Base-by-base conservation (phyloP, 345 rosid genomes). In the Corchorus olitorius region DNA sequence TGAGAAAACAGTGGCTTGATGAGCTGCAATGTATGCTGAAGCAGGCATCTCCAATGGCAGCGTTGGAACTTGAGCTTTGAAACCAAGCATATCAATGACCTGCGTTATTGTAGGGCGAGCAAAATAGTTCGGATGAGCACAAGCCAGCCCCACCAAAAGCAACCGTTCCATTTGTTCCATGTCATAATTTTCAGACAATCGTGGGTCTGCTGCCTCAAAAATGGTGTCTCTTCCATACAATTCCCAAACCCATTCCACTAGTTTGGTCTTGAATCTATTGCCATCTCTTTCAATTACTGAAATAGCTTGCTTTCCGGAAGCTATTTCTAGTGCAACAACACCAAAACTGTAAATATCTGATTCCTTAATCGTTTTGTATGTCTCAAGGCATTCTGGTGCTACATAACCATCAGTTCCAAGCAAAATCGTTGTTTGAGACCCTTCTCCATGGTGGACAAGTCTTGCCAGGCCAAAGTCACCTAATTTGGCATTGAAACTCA, bases 401-500 rank as follows among this genome's bases (percentile, higher is more conserved):
- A 90, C 6, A 74, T 90, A 88, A 2, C 87, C 87, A 0, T 83
- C 72, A 0, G 90, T 90, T 3, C 85, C 89, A 0, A 90, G 90
- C 49, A 86, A 7, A 20, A 84, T 84, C 0, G 92, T 88, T 0
- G 90, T 89, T 50, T 55, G 83, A 0, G 87, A 83, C 8, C 84
- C 81, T 1, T 84, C 14, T 48, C 82, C 84, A 8, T 83, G 92
- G 73, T 88, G 87, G 76, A 83, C 82, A 50, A 86, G 79, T 72
- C 86, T 77, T 6, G 97, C 91, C 12, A 92, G 75, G 39, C 92
- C 89, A 5, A 92, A 90, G 77, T 92, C 97, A 9, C 91, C 90
- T 3, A 92, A 86, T 84, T 88, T 39, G 43, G 43, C 43, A 39
- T 39, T 39, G 43, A 39, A 39, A 39, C 43, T 39, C 43, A 39